Conservation (phyloP, 2,329 filamentous ascomycete species). For the Neonectria punicea region DNA sequence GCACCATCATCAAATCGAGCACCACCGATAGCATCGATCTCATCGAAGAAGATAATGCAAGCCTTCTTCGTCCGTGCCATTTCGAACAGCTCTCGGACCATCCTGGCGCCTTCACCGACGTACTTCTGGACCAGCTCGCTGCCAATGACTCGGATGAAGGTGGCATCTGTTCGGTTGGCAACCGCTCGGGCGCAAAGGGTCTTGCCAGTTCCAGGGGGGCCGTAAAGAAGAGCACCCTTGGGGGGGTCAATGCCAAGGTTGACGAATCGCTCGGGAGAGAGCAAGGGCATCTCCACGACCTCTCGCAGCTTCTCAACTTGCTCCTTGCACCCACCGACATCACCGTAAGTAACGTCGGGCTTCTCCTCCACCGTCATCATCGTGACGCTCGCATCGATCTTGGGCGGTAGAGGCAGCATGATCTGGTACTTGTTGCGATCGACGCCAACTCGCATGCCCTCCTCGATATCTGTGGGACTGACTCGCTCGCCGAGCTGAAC, state of each 20-base stretch:
- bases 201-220: slow-evolving; percentile 98
- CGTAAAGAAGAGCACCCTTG: slow-evolving; percentile 96
- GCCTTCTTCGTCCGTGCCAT: slow-evolving; percentile 99
- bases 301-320: slow-evolving; percentile 99
- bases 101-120: slow-evolving; percentile 95
- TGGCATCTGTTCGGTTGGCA: slow-evolving; percentile 97
- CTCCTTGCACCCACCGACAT: slow-evolving; percentile 99
- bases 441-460: slow-evolving; percentile 98
- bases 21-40: slow-evolving; percentile 95
- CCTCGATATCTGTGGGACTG: slow-evolving; percentile 97
- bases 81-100: slow-evolving; percentile 98
- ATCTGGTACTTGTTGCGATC: slow-evolving; percentile 99
- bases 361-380: slow-evolving; percentile 99
- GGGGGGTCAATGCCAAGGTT: slow-evolving; percentile 99
- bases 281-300: slow-evolving; percentile 97
- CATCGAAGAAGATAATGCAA: slow-evolving; percentile 97
- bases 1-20: slow-evolving; percentile 97
- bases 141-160: slow-evolving; percentile 98
- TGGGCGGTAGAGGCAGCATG: slow-evolving; percentile 91
- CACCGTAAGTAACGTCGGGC: slow-evolving; percentile 98
- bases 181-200: slow-evolving; percentile 97
- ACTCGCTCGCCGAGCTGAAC: slow-evolving; percentile 97
- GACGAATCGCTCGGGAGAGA: slow-evolving; percentile 97
- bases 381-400: slow-evolving; percentile 98
- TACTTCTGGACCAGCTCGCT: slow-evolving; percentile 99